phyloP scores from a whole-genome alignment of 2,329 filamentous ascomycete genomes.

The Diplodia scrobiculata region DNA sequence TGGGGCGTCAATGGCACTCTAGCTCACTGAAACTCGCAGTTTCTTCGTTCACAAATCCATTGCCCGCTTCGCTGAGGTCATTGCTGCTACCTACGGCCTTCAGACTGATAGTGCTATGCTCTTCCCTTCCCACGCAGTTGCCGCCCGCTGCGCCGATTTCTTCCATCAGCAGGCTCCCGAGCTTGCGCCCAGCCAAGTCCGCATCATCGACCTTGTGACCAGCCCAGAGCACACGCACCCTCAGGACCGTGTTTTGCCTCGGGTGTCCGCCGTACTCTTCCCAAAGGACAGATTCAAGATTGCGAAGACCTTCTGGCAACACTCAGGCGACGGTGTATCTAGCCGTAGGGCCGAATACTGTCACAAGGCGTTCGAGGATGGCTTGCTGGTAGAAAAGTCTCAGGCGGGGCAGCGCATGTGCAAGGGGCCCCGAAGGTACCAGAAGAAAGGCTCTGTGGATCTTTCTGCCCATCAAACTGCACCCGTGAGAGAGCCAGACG shows the following conservation, averaged over 20 bases:
- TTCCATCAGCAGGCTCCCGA: constrained; percentile 62
- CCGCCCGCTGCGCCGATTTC: constrained; percentile 74
- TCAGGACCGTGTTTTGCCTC: constrained; percentile 49
- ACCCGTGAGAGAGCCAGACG: constrained; percentile 39
- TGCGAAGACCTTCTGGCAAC: constrained; percentile 97
- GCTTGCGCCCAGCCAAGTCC: constrained; percentile 53
- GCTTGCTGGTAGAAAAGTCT: constrained; percentile 60
- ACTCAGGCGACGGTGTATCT: constrained; percentile 88
- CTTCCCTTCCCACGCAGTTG: constrained; percentile 72
- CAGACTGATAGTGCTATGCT: constrained; percentile 72
- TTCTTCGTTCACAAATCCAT: constrained; percentile 93
- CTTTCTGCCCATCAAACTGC: constrained; percentile 29
- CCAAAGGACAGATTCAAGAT: constrained; percentile 66
- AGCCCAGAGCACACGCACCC: constrained; percentile 58
- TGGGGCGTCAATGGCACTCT: not conserved
- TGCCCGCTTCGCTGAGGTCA: constrained; percentile 67
- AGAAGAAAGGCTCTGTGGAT: constrained; percentile 61
- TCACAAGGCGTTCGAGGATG: constrained; percentile 70
- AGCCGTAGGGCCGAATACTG: constrained; percentile 91
- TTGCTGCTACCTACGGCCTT: constrained; percentile 65
- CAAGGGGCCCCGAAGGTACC: constrained; percentile 81
- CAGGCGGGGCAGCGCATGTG: constrained; percentile 46
- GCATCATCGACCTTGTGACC: constrained; percentile 65
- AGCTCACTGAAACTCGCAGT: constrained; percentile 47
- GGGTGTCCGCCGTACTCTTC: constrained; percentile 64